Base-by-base conservation (phyloP, 108 stramenopile genomes). In the Cyclostephanos invisitatus region DNA sequence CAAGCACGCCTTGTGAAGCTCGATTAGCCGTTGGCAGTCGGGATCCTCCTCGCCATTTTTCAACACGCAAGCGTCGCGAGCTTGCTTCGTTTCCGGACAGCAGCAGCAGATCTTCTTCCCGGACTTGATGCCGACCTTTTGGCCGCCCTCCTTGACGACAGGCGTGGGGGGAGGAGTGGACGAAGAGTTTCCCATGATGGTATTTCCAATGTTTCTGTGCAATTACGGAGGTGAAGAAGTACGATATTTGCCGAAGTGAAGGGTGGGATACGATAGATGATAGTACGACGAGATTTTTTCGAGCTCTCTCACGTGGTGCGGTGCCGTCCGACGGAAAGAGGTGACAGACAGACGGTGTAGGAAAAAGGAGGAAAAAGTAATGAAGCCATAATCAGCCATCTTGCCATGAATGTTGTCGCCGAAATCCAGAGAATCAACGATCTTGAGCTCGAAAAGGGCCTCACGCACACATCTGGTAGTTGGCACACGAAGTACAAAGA, bases 101-200 rank as follows among this genome's bases (percentile, higher is more conserved):
- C 95, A 92, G 71, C 98, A 99, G 80, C 98, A 99, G 42, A 99
- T 99, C 64, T 97, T 98, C 76, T 99, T 98, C 25, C 98, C 98
- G 5, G 92, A 88, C 77, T 98, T 98, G 65, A 91, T 88, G 14
- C 93, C 93, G 9, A 94, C 87, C 83, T 94, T 94, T 69, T 88
- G 79, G 35, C 73, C 55, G 28, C 70, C 64, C 65, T 57, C 35
- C 3, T 55, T 36, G 53, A 36, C 62, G 21, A 35, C 82, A 24
- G 49, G 58, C 32, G 49, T 2, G 35, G 70, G 20, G 15, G 75
- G 21, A 2, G 83, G 83, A 46, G 70, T 18, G 20, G 83, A 83
- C 32, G 79, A 57, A 14, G 70, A 60, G 64, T 83, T 80, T 68
- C 83, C 83, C 83, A 83, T 83, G 22, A 44, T 3, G 64, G 22